A percentile compares a stretch with the other conserved stretches of the same genome.
phyloP scores from a whole-genome alignment of 345 rosid species.

The Arabis hirsuta region DNA sequence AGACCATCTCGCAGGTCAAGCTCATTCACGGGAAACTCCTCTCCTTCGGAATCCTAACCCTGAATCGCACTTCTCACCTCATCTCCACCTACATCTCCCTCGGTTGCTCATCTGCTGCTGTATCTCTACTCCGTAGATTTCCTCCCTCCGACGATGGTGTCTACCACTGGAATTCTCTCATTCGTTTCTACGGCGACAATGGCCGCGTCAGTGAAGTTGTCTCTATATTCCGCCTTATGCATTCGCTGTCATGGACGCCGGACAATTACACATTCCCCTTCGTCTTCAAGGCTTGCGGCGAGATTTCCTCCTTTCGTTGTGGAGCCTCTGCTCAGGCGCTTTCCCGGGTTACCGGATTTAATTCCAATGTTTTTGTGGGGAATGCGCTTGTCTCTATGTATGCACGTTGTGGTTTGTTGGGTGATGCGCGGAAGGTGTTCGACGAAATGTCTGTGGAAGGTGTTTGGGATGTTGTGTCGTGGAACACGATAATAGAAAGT shows the following conservation, averaged over 20 bases:
- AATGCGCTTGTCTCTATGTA: conserved; percentile 73
- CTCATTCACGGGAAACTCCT: conserved; percentile 70
- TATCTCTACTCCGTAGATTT: conserved; percentile 60
- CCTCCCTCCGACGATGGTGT: conserved; percentile 56
- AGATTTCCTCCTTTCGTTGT: conserved; percentile 42
- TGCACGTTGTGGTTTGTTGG: conserved; percentile 57
- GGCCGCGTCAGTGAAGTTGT: conserved; percentile 49
- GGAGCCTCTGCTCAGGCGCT: conserved; percentile 64
- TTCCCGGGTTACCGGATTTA: conserved; percentile 53
- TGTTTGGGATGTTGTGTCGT: conserved; percentile 66
- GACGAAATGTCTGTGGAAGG: conserved; percentile 58
- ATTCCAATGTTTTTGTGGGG: conserved; percentile 66
- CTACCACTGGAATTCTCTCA: conserved; percentile 77
- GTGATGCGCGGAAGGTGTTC: conserved; percentile 65
- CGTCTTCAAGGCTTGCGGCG: conserved; percentile 79
- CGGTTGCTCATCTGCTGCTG: conserved; percentile 50
- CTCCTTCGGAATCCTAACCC: conserved; percentile 49
- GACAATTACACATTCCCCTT: conserved; percentile 80
- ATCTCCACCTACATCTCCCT: conserved; percentile 69
- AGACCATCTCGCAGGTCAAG: conserved; percentile 52
- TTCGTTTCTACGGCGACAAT: conserved; percentile 52
- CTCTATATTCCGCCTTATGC: conserved; percentile 52
- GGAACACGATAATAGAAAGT: conserved; percentile 72
- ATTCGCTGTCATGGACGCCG: conserved; percentile 62
- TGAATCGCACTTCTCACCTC: conserved; percentile 55